Conservation (phyloP, 306 rosid genomes). For the Prunus campanulata region DNA sequence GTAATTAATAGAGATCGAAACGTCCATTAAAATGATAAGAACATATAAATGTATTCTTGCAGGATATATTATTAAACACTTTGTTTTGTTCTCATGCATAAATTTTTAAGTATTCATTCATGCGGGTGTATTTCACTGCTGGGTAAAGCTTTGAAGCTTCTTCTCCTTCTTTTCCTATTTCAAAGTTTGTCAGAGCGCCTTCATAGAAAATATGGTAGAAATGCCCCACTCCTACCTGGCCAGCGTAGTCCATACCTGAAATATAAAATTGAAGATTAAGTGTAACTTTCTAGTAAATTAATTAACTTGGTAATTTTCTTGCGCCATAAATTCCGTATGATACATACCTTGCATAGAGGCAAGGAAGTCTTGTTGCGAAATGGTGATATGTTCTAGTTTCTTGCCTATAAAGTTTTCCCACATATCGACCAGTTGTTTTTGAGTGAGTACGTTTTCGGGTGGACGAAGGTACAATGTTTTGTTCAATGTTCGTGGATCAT, state of each 20-base stretch:
- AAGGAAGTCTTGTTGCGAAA: conserved; percentile 10
- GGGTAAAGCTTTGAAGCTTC: conserved; percentile 65
- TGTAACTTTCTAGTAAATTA: too few relatives aligned
- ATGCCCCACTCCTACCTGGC: conserved; percentile 54
- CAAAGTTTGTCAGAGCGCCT: conserved; percentile 60
- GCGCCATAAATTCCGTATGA: not conserved
- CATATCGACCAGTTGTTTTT: conserved; percentile 37
- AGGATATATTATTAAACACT: too few relatives aligned
- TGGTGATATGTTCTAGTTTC: conserved; percentile 34
- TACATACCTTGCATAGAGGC: conserved; percentile 17
- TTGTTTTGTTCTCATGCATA: too few relatives aligned
- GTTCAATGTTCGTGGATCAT: conserved; percentile 48
- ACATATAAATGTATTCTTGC: too few relatives aligned
- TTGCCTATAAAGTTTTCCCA: conserved; percentile 48
- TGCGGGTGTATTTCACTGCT: conserved; percentile 38
- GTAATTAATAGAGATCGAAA: too few relatives aligned
- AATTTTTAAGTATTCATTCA: conserved; percentile 10
- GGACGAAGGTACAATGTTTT: conserved; percentile 35
- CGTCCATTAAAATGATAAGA: too few relatives aligned
- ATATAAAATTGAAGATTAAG: too few relatives aligned
- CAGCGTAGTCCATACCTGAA: conserved; percentile 36
- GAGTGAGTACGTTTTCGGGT: conserved; percentile 28
- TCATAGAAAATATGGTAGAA: conserved; percentile 63
- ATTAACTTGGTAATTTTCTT: too few relatives aligned
- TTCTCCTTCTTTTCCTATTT: conserved; percentile 44